Evolutionary conservation across 495 filamentous ascomycete species (phyloP).

Genomic region (Penicilliopsis zonata): DNA sequence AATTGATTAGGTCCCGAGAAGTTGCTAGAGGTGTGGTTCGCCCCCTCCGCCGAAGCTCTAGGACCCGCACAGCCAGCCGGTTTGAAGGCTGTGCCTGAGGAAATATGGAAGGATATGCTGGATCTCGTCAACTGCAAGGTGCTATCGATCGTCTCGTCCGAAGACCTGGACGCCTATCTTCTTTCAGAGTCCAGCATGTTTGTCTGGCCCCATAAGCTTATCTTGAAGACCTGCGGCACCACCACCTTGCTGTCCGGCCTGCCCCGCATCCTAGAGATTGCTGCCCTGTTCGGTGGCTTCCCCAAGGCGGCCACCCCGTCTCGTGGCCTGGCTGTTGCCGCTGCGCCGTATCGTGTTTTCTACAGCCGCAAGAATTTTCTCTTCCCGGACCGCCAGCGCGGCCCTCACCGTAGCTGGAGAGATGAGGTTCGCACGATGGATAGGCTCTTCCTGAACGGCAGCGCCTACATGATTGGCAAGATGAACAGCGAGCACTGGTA

Average conservation of each 20-base stretch:
- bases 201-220: constrained; percentile 97
- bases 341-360: constrained; percentile 90
- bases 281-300: constrained; percentile 77
- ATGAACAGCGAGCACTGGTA: constrained; percentile 99
- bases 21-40: constrained; percentile 97
- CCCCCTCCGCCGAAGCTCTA: constrained; percentile 67
- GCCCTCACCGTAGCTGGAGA: constrained; percentile 94
- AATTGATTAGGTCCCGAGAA: constrained; percentile 82
- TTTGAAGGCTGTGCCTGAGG: constrained; percentile 71
- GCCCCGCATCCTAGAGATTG: constrained; percentile 81
- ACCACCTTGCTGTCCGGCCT: constrained; percentile 87
- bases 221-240: constrained; percentile 97
- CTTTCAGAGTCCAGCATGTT: constrained; percentile 99
- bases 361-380: constrained; percentile 98
- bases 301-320: constrained; percentile 44
- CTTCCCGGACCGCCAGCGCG: constrained; percentile 87
- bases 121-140: constrained; percentile 98
- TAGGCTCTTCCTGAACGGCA: constrained; percentile 78
- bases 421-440: constrained; percentile 90
- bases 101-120: constrained; percentile 93
- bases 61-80: constrained; percentile 57
- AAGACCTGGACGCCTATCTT: constrained; percentile 92
- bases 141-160: constrained; percentile 86
- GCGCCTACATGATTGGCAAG: constrained; percentile 98
- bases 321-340: constrained; percentile 52